These are phyloP conservation scores for Aspergillus avenaceus DNA, from an alignment of 495 filamentous ascomycete genomes.

Conservation along the genomic window DNA sequence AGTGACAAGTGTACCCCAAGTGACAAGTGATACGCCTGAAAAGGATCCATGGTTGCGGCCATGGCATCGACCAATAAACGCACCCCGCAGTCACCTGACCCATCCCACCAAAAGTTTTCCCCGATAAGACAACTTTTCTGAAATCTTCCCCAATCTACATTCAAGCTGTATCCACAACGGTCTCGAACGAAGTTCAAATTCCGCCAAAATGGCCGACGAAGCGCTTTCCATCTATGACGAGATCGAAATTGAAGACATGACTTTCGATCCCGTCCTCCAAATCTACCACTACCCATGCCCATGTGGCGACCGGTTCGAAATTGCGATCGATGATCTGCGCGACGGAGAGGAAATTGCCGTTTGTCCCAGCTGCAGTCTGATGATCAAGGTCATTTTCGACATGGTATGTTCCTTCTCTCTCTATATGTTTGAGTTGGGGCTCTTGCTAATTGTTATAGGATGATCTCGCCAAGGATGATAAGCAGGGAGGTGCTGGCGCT, in stretches of 20 bases:
- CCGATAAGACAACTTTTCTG: constrained; percentile 6
- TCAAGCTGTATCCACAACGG: too few relatives aligned
- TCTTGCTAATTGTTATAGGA: constrained; percentile 19
- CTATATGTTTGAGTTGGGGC: neutral
- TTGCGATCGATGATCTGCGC: constrained; percentile 75
- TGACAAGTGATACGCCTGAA: too few relatives aligned
- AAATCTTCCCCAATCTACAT: neutral
- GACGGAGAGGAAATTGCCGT: constrained; percentile 91
- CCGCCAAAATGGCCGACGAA: constrained; percentile 64
- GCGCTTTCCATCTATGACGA: constrained; percentile 85
- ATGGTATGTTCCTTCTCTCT: constrained; percentile 48
- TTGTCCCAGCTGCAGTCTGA: constrained; percentile 93
- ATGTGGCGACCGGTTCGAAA: constrained; percentile 96
- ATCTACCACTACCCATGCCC: constrained; percentile 96
- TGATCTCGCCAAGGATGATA: constrained; percentile 42
- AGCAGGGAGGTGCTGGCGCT: constrained; percentile 24
- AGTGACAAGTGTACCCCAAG: too few relatives aligned
- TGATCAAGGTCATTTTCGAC: constrained; percentile 94
- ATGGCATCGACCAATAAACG: constrained; percentile 1
- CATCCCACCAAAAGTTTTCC: constrained; percentile 27
- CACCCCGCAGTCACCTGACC: constrained; percentile 30
- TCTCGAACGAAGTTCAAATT: too few relatives aligned
- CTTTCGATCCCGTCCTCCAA: constrained; percentile 75
- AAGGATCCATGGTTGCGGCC: neutral
- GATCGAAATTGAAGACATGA: constrained; percentile 99